Base-by-base conservation (phyloP, 2,329 filamentous ascomycete species). In the Tolypocladium inflatum region DNA sequence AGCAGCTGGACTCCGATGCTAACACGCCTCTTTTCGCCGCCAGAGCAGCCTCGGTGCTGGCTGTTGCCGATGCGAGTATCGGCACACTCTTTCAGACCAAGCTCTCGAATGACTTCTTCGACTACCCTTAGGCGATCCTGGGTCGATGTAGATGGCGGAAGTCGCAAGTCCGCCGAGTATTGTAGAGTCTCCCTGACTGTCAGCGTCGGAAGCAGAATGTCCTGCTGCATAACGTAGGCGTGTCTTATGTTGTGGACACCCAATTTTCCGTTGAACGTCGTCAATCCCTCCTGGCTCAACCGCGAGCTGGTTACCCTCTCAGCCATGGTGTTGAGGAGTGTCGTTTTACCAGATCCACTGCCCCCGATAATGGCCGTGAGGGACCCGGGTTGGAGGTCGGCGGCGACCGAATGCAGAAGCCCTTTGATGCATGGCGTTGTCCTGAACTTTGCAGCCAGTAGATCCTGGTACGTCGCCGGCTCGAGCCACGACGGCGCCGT, bases 1-100 rank as follows among this genome's bases (percentile, higher is more conserved):
- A 92, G 75, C 58, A 92, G 77, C 70, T 91, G 89, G 5, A 92
- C 88, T 2, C 88, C 89, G 54, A 92, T 89, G 61, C 87, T 90
- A 0, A 87, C 87, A 38, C 89, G 77, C 61, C 89, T 78, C 74
- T 91, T 91, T 69, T 92, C 89, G 3, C 89, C 89, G 0, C 89
- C 89, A 52, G 87, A 91, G 65, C 89, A 91, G 0, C 88, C 89
- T 52, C 88, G 86, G 64, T 90, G 86, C 55, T 82, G 80, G 58
- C 80, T 82, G 63, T 85, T 87, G 1, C 89, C 89, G 56, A 92
- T 88, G 10, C 85, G 76, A 0, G 89, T 92, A 62, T 90, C 76
- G 30, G 88, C 88, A 59, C 89, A 91, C 63, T 91, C 88, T 68
- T 90, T 91, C 45, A 92, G 70, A 0, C 88, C 87, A 2, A 92